phyloP scores from a whole-genome alignment of 2,329 filamentous ascomycete genomes.

The Fusarium sp. region DNA sequence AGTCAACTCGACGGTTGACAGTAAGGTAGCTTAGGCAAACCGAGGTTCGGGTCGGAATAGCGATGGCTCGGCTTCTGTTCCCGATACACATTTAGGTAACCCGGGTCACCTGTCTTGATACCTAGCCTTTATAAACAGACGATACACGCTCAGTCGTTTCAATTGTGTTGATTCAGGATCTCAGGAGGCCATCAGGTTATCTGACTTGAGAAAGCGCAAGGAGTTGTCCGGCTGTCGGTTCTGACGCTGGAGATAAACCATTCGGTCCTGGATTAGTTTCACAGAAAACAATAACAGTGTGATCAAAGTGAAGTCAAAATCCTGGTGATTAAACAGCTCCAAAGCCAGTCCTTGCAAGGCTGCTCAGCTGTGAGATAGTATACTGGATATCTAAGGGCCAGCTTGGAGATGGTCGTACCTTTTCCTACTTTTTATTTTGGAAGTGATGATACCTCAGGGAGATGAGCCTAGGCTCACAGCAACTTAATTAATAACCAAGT shows the following conservation, averaged over 20 bases:
- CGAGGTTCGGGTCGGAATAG: background rate
- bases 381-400: no score
- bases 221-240: background rate
- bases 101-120: no score
- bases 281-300: background rate
- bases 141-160: rapidly evolving
- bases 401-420: background rate
- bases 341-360: background rate
- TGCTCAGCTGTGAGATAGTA: background rate
- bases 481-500: no score
- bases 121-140: background rate
- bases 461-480: no score
- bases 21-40: background rate
- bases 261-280: background rate
- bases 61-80: background rate
- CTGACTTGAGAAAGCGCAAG: background rate
- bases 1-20: background rate
- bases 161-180: rapidly evolving
- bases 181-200: rapidly evolving
- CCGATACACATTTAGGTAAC: background rate
- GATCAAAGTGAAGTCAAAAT: background rate
- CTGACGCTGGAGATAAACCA: background rate
- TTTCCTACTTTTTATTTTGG: background rate
- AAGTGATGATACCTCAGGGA: background rate
- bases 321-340: background rate